Conservation (phyloP, 306 rosid genomes). For the Ammopiptanthus mongolicus region DNA sequence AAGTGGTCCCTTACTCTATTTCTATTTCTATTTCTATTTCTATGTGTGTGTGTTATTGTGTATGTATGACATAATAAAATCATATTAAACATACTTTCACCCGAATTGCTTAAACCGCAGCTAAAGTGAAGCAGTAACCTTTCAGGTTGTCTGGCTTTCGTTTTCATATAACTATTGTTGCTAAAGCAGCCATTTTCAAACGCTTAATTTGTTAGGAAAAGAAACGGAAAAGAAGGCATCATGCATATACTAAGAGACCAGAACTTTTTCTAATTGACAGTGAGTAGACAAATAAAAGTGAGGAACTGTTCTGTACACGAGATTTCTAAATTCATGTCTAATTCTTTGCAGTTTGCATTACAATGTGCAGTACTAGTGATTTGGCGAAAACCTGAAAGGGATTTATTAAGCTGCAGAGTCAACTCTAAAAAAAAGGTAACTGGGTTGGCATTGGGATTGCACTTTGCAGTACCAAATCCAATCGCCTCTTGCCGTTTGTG, state of each 20-base stretch:
- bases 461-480: background rate
- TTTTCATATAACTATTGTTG: constrained; percentile 3
- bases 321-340: background rate
- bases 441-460: background rate
- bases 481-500: background rate
- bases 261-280: background rate
- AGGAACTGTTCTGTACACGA: background rate
- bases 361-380: background rate
- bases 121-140: constrained; percentile 10
- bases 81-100: constrained; percentile 9
- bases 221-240: background rate
- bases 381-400: background rate
- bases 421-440: background rate
- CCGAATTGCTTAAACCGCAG: constrained; percentile 7
- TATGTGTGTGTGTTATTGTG: too few relatives aligned
- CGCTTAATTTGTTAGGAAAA: background rate
- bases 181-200: background rate
- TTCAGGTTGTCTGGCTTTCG: constrained; percentile 25
- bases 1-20: constrained; percentile 37
- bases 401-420: constrained; percentile 21
- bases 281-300: background rate
- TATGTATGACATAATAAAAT: background rate
- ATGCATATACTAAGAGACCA: background rate
- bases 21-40: background rate
- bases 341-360: background rate